These are phyloP conservation scores for Powellomyces hirtus DNA, from an alignment of 192 early-diverging fungal species.

Conservation along the genomic window DNA sequence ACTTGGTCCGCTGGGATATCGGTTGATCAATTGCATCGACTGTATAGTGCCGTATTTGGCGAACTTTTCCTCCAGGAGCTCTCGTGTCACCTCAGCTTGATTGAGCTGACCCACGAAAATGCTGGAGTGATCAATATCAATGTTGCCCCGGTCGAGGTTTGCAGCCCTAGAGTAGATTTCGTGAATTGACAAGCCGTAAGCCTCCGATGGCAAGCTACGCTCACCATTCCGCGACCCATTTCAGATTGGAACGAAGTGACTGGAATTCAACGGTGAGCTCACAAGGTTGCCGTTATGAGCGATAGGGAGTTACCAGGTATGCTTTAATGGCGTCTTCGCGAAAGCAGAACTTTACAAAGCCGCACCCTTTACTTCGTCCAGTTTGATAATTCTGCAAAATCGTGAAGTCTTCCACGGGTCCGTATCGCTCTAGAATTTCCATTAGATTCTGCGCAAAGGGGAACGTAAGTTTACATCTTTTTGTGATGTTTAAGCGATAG, in stretches of 20 bases:
- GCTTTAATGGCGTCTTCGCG: conserved; percentile 72
- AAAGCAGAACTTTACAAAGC: conserved; percentile 69
- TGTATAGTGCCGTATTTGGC: conserved; percentile 53
- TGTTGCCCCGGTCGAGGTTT: conserved; percentile 38
- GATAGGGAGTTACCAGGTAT: conserved; percentile 40
- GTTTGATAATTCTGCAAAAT: conserved; percentile 44
- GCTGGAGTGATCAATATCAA: conserved; percentile 52
- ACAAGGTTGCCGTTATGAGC: not conserved
- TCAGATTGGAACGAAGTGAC: conserved; percentile 37
- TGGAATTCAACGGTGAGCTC: conserved; percentile 1
- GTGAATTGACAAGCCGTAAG: not conserved
- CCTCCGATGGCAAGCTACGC: conserved; percentile 22
- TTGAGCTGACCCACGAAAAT: conserved; percentile 71
- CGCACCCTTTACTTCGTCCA: conserved; percentile 48
- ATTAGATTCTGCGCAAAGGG: conserved; percentile 34
- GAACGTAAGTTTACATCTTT: too few relatives aligned
- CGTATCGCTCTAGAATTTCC: conserved; percentile 46
- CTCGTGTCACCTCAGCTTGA: conserved; percentile 37
- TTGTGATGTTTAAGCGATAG: not conserved
- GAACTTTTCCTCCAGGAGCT: conserved; percentile 52
- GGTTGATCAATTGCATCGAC: conserved; percentile 51
- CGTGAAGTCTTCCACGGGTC: conserved; percentile 63
- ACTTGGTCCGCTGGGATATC: conserved; percentile 22
- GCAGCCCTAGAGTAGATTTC: conserved; percentile 32
- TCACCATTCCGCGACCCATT: conserved; percentile 68